Base-by-base conservation (phyloP, 1,139 yeast genomes). In the Hanseniaspora sp. region DNA sequence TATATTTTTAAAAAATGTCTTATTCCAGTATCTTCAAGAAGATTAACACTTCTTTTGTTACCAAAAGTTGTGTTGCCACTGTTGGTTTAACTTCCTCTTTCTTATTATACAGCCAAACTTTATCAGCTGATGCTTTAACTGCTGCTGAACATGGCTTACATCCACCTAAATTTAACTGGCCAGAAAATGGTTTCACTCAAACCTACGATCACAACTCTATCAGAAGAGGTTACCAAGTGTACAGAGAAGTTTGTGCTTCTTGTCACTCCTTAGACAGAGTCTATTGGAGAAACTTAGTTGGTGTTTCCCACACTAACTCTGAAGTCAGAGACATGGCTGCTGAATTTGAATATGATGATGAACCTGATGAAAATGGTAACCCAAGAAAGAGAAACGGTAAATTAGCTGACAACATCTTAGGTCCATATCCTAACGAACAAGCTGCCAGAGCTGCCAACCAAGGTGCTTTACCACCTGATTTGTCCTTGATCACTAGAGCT, bases 401-500 rank as follows among this genome's bases (percentile, higher is more conserved):
- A 76, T 80, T 92, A 69, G 90, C 97, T 60, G 99, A 92, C 74
- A 81, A 85, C 74, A 76, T 94, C 65, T 97, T 95, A 64, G 86
- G 85, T 61, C 98, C 99, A 58, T 92, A 92, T 72, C 88, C 86
- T 63, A 92, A 92, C 71, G 98, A 92, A 72, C 95, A 94, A 76
- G 97, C 97, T 61, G 98, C 98, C 54, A 87, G 98, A 78, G 96
- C 98, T 62, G 96, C 96, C 61, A 92, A 92, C 79, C 96, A 87
- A 75, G 98, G 99, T 73, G 96, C 98, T 59, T 78, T 85, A 63
- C 99, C 99, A 60, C 99, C 99, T 60, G 99, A 92, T 75, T 82
- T 92, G 70, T 88, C 96, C 43, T 79, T 92, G 72, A 87, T 92
- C 69, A 95, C 92, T 72, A 92, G 92, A 81, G 97, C 98, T 63